These are phyloP conservation scores for Aureobasidium subglaciale DNA, from an alignment of 2,329 filamentous ascomycete genomes.

Conservation along the genomic window DNA sequence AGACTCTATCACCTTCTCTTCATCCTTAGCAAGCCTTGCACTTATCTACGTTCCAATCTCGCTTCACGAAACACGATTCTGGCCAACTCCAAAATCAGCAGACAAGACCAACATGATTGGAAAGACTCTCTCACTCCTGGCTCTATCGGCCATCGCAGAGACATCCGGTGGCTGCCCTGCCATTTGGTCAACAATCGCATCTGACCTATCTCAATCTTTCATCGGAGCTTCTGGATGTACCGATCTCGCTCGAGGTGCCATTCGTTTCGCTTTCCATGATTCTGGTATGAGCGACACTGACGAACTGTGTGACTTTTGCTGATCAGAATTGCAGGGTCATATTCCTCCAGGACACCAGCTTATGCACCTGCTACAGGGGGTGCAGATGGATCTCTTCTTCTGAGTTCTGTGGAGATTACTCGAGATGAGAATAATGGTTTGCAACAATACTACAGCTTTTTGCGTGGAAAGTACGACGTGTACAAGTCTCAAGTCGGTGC, in stretches of 20 bases:
- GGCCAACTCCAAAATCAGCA: no score
- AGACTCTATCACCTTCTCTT: no score
- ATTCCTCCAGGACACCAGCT: slow-evolving; percentile 19
- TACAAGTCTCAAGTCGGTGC: slow-evolving; percentile 33
- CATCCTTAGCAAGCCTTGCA: no score
- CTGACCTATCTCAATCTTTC: slow-evolving; percentile 25
- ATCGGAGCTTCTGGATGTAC: slow-evolving; percentile 26
- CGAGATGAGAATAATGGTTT: slow-evolving; percentile 30
- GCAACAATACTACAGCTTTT: slow-evolving; percentile 31
- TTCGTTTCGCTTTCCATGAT: slow-evolving; percentile 31
- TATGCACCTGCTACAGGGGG: slow-evolving; percentile 33
- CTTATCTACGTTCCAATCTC: no score
- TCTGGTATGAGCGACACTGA: slow-evolving; percentile 26
- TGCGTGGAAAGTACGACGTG: slow-evolving; percentile 33
- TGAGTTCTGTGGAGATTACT: slow-evolving; percentile 34
- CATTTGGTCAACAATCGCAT: slow-evolving; percentile 26
- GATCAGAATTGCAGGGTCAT: slow-evolving; percentile 17
- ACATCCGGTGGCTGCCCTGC: slow-evolving; percentile 21
- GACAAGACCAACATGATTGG: neutral
- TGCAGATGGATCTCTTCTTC: slow-evolving; percentile 41
- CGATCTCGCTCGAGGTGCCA: slow-evolving; percentile 27
- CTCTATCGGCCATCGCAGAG: neutral
- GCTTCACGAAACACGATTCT: no score
- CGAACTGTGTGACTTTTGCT: neutral
- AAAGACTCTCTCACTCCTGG: neutral